phyloP scores from a whole-genome alignment of 108 stramenopile species.

The Fragilaria radians region DNA sequence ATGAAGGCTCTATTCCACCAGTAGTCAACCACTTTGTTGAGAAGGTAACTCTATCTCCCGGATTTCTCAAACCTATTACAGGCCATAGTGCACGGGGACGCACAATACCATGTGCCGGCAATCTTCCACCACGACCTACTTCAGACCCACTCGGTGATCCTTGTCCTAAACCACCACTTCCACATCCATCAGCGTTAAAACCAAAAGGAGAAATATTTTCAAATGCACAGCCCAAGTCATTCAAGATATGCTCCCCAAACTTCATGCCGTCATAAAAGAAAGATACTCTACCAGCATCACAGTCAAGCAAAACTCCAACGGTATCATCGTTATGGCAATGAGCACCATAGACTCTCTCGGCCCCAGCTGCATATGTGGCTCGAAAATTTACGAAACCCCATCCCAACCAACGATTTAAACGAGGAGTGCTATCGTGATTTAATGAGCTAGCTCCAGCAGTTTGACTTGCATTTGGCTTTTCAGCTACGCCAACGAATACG shows the following conservation, averaged over 20 bases:
- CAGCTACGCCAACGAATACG: constrained; percentile 90
- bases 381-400: constrained; percentile 94
- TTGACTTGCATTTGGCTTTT: constrained; percentile 61
- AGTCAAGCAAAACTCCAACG: constrained; percentile 91
- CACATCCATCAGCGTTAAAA: constrained; percentile 83
- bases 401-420: constrained; percentile 75
- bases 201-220: constrained; percentile 83
- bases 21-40: constrained; percentile 79
- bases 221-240: constrained; percentile 95
- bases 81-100: constrained; percentile 84
- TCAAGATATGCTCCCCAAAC: constrained; percentile 93
- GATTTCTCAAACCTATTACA: constrained; percentile 87
- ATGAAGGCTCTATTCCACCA: constrained; percentile 58
- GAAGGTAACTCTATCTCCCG: constrained; percentile 88
- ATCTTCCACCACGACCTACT: constrained; percentile 51
- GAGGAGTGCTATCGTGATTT: constrained; percentile 42
- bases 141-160: constrained; percentile 79
- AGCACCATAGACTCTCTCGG: constrained; percentile 87
- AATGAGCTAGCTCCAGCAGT: constrained; percentile 28
- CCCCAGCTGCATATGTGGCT: constrained; percentile 83
- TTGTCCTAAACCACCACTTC: constrained; percentile 76
- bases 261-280: constrained; percentile 95
- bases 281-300: constrained; percentile 85
- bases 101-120: constrained; percentile 67
- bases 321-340: constrained; percentile 89